Percentiles rank a stretch among this genome's conserved stretches.
Evolutionary conservation across 2,329 filamentous ascomycete species (phyloP).

Genomic region (Amesomyces nigricolor): DNA sequence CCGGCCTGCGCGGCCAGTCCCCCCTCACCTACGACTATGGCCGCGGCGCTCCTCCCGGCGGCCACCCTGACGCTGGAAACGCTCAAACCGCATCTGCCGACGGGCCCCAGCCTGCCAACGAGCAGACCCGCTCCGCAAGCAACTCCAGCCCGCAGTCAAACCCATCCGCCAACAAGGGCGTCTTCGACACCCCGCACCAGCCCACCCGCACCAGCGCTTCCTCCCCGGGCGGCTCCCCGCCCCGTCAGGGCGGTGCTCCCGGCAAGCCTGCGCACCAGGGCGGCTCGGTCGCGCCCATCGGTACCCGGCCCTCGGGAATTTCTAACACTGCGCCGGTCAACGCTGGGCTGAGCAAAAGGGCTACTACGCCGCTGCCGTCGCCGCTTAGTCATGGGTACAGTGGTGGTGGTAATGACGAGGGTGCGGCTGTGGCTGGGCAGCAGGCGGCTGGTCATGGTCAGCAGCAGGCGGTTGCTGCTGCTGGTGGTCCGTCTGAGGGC

Average conservation of each 20-base stretch:
- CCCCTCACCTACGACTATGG: slow-evolving; percentile 69
- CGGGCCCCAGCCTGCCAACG: slow-evolving; percentile 46
- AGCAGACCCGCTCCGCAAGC: slow-evolving; percentile 71
- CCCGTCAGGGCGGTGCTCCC: slow-evolving; percentile 50
- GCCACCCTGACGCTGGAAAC: slow-evolving; percentile 45
- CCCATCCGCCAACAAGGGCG: slow-evolving; percentile 54
- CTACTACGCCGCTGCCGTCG: slow-evolving; percentile 88
- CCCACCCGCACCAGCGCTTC: slow-evolving; percentile 76
- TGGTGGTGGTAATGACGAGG: slow-evolving; percentile 44
- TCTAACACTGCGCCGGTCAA: slow-evolving; percentile 44
- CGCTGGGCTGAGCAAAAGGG: slow-evolving; percentile 66
- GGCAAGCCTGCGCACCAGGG: slow-evolving; percentile 45
- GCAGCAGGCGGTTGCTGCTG: neutral
- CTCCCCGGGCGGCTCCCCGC: slow-evolving; percentile 77
- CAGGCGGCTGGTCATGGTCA: too few species aligned
- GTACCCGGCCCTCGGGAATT: slow-evolving; percentile 66
- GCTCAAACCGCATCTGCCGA: slow-evolving; percentile 39
- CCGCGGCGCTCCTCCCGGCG: slow-evolving; percentile 34
- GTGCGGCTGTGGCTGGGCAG: too few species aligned
- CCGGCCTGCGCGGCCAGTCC: slow-evolving; percentile 67
- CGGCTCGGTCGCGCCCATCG: slow-evolving; percentile 80
- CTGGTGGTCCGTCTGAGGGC: slow-evolving; percentile 31
- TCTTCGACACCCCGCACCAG: slow-evolving; percentile 60
- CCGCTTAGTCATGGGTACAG: slow-evolving; percentile 71
- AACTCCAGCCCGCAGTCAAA: slow-evolving; percentile 76